Percentiles rank a stretch among this genome's conserved stretches.
Evolutionary conservation across 441 rosid genomes (phyloP).

Genomic region (Breynia disticha): DNA sequence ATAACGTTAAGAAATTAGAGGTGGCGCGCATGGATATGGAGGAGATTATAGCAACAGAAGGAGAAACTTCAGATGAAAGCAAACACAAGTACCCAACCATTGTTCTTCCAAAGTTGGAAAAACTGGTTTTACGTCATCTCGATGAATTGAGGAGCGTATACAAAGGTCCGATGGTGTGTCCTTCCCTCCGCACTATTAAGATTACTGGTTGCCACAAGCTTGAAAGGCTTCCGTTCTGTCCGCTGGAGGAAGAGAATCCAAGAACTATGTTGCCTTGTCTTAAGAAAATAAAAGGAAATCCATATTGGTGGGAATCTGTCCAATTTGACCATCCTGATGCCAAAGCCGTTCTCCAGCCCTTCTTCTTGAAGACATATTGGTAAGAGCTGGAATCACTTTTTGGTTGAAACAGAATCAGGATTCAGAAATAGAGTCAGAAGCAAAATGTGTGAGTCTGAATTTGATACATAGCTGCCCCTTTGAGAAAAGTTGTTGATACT

Average conservation of each 20-base stretch:
- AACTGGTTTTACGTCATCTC: not conserved
- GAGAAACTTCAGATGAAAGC: not conserved
- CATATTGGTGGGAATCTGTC: no score
- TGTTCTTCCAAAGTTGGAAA: conserved; percentile 1
- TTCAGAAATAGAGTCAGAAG: no score
- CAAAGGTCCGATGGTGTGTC: not conserved
- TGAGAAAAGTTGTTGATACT: no score
- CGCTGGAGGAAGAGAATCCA: not conserved
- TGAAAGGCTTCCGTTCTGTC: conserved; percentile 4
- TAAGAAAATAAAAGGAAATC: no score
- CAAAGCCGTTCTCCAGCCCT: no score
- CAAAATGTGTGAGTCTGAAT: no score
- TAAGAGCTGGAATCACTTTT: no score
- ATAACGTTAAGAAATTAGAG: not conserved
- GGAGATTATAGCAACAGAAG: not conserved
- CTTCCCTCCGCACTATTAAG: not conserved
- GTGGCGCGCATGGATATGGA: not conserved
- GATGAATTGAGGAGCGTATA: conserved; percentile 11
- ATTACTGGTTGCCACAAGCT: not conserved
- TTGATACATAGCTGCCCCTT: no score
- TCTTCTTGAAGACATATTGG: no score
- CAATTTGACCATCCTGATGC: no score
- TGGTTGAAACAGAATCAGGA: no score
- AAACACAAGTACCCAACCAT: not conserved
- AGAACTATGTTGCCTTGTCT: no score